A percentile compares a stretch with the other conserved stretches of the same genome.
phyloP scores from a whole-genome alignment of 768 basidiomycete genomes.

The Tricholomella constricta region DNA sequence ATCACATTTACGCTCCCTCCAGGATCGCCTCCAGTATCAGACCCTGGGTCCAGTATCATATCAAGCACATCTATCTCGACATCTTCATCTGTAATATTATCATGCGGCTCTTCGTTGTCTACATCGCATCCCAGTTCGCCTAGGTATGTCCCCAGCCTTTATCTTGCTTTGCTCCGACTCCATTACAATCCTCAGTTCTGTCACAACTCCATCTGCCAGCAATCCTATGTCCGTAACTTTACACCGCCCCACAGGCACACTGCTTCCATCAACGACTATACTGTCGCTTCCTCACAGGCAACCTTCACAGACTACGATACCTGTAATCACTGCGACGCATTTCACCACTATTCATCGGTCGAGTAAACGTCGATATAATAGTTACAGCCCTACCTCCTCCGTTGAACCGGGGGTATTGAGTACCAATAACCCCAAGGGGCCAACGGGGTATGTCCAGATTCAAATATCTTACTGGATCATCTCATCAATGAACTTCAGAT shows the following conservation, averaged over 20 bases:
- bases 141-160: conserved; percentile 1
- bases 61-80: conserved; percentile 6
- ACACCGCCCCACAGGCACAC: neutral
- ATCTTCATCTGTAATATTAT: conserved; percentile 1
- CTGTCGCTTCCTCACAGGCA: neutral
- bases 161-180: neutral
- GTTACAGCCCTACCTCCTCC: conserved; percentile 18
- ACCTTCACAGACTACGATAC: neutral
- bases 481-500: conserved; percentile 22
- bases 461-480: neutral
- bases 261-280: neutral
- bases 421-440: conserved; percentile 25
- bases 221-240: neutral
- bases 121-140: neutral
- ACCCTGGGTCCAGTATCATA: neutral
- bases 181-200: neutral
- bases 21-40: neutral
- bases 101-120: neutral
- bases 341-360: conserved; percentile 18
- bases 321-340: conserved; percentile 5
- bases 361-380: conserved; percentile 13
- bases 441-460: conserved; percentile 22
- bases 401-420: conserved; percentile 33
- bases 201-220: neutral
- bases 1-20: neutral